Percentiles rank a stretch among this genome's conserved stretches.
Evolutionary conservation across 306 rosid species (phyloP).

Genomic region (Coriaria nepalensis): DNA sequence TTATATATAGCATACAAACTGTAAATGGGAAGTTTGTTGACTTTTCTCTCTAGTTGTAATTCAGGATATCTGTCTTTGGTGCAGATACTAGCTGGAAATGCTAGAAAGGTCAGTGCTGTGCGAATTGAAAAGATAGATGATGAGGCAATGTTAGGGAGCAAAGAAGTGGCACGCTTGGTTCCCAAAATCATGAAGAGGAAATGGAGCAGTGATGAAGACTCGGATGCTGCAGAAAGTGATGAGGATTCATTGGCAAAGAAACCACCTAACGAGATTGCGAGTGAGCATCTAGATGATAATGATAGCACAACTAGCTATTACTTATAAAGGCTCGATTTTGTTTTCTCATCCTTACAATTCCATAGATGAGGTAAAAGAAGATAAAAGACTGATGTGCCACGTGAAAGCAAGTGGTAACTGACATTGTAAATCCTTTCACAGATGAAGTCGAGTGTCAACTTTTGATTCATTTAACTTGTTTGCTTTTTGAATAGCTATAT

Average conservation of each 20-base stretch:
- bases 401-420: conserved; percentile 13
- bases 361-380: conserved; percentile 21
- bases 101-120: conserved; percentile 90
- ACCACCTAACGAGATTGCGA: conserved; percentile 32
- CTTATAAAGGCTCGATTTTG: conserved; percentile 15
- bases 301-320: conserved; percentile 23
- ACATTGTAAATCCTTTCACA: conserved; percentile 12
- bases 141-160: conserved; percentile 35
- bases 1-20: not conserved
- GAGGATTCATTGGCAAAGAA: conserved; percentile 39
- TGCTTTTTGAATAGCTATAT: conserved; percentile 12
- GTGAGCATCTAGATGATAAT: conserved; percentile 31
- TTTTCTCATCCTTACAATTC: conserved; percentile 29
- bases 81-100: conserved; percentile 95
- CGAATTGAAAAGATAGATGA: conserved; percentile 65
- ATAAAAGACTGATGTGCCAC: conserved; percentile 1
- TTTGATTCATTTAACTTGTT: conserved; percentile 22
- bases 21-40: not conserved
- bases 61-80: conserved; percentile 11
- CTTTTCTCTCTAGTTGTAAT: not conserved
- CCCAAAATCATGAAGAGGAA: conserved; percentile 74
- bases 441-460: conserved; percentile 41
- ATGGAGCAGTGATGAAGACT: conserved; percentile 48
- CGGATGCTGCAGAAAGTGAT: conserved; percentile 38
- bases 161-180: conserved; percentile 57